Conservation (phyloP, 331 rosid genomes). For the Arachis monticola region DNA sequence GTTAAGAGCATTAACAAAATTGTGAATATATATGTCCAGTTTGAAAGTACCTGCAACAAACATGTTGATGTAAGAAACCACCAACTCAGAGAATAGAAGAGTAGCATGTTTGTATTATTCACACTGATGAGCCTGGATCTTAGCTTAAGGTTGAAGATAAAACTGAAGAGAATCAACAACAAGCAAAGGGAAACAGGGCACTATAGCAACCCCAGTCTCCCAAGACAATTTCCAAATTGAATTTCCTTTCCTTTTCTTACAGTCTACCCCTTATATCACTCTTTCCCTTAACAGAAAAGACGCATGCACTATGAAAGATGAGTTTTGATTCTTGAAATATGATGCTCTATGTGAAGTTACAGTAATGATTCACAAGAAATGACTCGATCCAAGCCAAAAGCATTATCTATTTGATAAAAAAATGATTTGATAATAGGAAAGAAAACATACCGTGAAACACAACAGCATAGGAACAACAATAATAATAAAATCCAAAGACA, state of each 20-base stretch:
- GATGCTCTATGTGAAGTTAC: conserved; percentile 6
- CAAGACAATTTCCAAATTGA: too few species aligned
- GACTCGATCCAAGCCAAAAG: conserved; percentile 5
- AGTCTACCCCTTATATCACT: not conserved
- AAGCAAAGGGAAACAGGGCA: too few species aligned
- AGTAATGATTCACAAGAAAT: not conserved
- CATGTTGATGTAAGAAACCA: not conserved
- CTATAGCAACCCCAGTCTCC: too few species aligned
- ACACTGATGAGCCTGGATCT: too few species aligned
- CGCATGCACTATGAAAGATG: not conserved
- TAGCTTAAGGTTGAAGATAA: too few species aligned
- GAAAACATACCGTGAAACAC: conserved; percentile 69
- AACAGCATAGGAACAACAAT: conserved; percentile 68
- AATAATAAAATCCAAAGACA: conserved; percentile 67
- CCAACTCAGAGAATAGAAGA: too few species aligned
- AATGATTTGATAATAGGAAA: not conserved
- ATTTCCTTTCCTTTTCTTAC: too few species aligned
- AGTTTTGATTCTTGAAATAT: conserved; percentile 2
- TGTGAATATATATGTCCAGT: conserved; percentile 59
- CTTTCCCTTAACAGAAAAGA: too few species aligned
- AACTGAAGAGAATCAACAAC: too few species aligned
- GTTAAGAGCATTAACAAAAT: conserved; percentile 48
- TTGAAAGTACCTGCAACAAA: conserved; percentile 72
- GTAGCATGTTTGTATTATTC: too few species aligned
- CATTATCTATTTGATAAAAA: conserved; percentile 7